Conservation (phyloP, 805 yeast species). For the Metschnikowia corniflorae region DNA sequence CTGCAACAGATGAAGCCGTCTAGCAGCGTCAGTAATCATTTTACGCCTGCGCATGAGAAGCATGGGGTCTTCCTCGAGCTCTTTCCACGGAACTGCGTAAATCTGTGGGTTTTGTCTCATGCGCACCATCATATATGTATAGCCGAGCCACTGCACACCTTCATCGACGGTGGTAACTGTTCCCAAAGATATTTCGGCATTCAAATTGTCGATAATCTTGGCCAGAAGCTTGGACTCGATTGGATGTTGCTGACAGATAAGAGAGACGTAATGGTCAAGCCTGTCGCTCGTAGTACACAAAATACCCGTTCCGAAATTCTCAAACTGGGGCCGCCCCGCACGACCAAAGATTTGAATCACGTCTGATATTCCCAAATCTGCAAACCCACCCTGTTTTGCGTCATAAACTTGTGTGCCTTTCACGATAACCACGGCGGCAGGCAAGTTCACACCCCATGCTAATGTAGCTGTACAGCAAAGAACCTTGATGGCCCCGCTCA, state of each 20-base stretch:
- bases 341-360: constrained; percentile 98
- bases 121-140: constrained; percentile 88
- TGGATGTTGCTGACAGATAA: constrained; percentile 92
- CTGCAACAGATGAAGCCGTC: constrained; percentile 77
- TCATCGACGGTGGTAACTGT: constrained; percentile 93
- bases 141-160: constrained; percentile 97
- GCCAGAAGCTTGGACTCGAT: constrained; percentile 81
- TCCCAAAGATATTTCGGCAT: constrained; percentile 95
- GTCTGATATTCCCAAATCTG: constrained; percentile 92
- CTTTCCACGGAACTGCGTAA: constrained; percentile 88
- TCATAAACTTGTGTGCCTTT: constrained; percentile 97
- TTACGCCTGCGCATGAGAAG: constrained; percentile 68
- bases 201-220: constrained; percentile 83
- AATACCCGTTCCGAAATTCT: constrained; percentile 87
- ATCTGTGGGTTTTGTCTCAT: constrained; percentile 93
- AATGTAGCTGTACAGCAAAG: constrained; percentile 94
- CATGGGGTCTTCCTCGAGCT: constrained; percentile 76
- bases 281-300: constrained; percentile 79
- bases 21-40: constrained; percentile 76
- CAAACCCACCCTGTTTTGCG: constrained; percentile 89
- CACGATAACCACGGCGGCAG: constrained; percentile 95
- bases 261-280: constrained; percentile 82
- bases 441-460: constrained; percentile 99
- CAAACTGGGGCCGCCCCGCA: constrained; percentile 98
- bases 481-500: constrained; percentile 81